These are phyloP conservation scores for Xylaria sp. DNA, from an alignment of 2,329 filamentous ascomycete genomes.

Conservation along the genomic window DNA sequence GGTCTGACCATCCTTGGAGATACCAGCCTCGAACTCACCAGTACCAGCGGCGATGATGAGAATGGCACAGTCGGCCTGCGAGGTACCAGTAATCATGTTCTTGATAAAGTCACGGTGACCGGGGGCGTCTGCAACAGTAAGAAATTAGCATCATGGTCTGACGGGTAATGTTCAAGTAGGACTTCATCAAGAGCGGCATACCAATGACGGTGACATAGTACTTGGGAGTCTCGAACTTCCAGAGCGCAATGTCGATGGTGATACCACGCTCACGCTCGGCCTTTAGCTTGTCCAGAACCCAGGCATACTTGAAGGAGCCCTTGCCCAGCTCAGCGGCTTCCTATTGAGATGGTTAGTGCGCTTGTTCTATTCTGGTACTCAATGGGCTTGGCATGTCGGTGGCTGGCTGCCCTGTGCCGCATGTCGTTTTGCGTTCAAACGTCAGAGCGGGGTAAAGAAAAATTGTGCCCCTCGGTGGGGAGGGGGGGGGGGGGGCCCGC, in stretches of 20 bases:
- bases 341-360: constrained; percentile 51
- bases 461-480: constrained; percentile 36
- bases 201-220: constrained; percentile 98
- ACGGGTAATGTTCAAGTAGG: neutral
- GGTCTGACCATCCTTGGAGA: constrained; percentile 99
- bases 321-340: constrained; percentile 99
- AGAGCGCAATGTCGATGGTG: constrained; percentile 99
- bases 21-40: constrained; percentile 99
- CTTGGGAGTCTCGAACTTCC: constrained; percentile 99
- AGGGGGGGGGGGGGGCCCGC: constrained; percentile 25
- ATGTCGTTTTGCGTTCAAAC: constrained; percentile 18
- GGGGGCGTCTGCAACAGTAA: constrained; percentile 71
- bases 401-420: constrained; percentile 21
- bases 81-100: constrained; percentile 99
- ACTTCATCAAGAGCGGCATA: constrained; percentile 57
- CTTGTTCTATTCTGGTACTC: neutral
- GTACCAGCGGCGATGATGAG: constrained; percentile 99
- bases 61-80: constrained; percentile 99
- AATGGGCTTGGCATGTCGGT: constrained; percentile 15
- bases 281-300: constrained; percentile 99
- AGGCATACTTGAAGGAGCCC: constrained; percentile 99
- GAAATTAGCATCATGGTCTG: constrained; percentile 22
- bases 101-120: constrained; percentile 99
- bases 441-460: constrained; percentile 36
- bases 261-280: constrained; percentile 99